Conservation (phyloP, 225 moss, liverwort and hornwort species). For the Rhytidiadelphus loreus region DNA sequence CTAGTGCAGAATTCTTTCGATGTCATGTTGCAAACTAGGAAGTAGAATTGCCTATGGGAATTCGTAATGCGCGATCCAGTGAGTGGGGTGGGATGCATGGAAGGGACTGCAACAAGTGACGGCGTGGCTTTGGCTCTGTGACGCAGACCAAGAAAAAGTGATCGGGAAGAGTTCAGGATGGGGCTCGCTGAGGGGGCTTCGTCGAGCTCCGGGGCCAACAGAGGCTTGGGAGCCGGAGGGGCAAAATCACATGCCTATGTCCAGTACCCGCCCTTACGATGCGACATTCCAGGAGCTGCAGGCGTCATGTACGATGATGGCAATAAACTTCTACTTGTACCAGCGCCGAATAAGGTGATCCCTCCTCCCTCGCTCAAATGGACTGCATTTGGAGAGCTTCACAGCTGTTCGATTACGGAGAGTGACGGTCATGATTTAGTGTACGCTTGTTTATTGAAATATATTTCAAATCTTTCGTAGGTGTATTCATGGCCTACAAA, state of each 20-base stretch:
- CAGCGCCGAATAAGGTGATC: constrained; percentile 72
- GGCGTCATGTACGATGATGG: constrained; percentile 95
- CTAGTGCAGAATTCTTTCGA: not conserved
- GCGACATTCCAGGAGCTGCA: constrained; percentile 71
- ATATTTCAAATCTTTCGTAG: constrained; percentile 8
- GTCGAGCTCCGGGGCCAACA: constrained; percentile 28
- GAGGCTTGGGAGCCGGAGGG: constrained; percentile 45
- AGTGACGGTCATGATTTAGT: not conserved
- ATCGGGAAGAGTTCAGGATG: constrained; percentile 20
- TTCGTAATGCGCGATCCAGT: not conserved
- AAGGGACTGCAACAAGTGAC: not conserved
- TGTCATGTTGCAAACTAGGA: not conserved
- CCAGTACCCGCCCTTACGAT: constrained; percentile 76
- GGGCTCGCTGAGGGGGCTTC: constrained; percentile 44
- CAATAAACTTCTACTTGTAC: constrained; percentile 79
- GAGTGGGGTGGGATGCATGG: not conserved
- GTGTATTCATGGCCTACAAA: constrained; percentile 83
- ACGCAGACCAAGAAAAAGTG: constrained; percentile 33
- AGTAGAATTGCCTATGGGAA: not conserved
- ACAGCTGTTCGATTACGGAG: not conserved
- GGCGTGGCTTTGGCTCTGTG: not conserved
- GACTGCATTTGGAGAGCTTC: not conserved
- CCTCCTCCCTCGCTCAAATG: not conserved
- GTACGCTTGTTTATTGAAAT: not conserved
- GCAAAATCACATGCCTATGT: constrained; percentile 87